A percentile compares a stretch with the other conserved stretches of the same genome.
Conservation (phyloP, 2,329 filamentous ascomycete genomes). For the Metarhizium rileyi region DNA sequence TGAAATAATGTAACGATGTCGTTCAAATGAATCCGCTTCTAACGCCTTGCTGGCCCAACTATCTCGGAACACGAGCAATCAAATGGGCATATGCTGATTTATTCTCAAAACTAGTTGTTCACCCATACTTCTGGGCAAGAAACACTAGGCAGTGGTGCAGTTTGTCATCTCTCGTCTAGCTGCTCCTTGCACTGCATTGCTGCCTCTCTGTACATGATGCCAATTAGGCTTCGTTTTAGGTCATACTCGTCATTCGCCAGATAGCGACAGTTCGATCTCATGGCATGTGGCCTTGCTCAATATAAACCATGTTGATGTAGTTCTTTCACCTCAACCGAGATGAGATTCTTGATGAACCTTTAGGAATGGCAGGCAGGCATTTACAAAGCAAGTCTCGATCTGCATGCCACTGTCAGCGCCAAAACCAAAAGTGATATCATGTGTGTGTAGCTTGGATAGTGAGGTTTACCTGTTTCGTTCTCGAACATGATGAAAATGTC, state of each 20-base stretch:
- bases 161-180: not conserved
- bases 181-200: not conserved
- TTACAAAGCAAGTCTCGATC: constrained; percentile 44
- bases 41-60: constrained; percentile 6
- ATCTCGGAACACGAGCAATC: not conserved
- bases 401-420: constrained; percentile 15
- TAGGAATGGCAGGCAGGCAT: constrained; percentile 47
- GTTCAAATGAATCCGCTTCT: constrained; percentile 7
- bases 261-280: not conserved
- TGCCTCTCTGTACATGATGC: not conserved
- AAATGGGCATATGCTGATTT: constrained; percentile 1
- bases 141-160: not conserved
- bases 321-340: constrained; percentile 17
- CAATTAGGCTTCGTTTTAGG: not conserved
- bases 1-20: not conserved
- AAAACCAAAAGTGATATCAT: not conserved
- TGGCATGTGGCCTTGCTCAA: not conserved
- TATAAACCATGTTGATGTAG: not conserved
- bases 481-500: constrained; percentile 84
- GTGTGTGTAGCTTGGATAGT: not conserved
- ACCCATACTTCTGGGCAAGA: not conserved
- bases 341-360: constrained; percentile 30
- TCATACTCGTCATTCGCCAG: not conserved
- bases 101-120: not conserved
- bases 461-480: constrained; percentile 55